Percentiles rank a stretch among this genome's conserved stretches.
Conservation (phyloP, 148 eudicot genomes). For the Pharnaceum exiguum region DNA sequence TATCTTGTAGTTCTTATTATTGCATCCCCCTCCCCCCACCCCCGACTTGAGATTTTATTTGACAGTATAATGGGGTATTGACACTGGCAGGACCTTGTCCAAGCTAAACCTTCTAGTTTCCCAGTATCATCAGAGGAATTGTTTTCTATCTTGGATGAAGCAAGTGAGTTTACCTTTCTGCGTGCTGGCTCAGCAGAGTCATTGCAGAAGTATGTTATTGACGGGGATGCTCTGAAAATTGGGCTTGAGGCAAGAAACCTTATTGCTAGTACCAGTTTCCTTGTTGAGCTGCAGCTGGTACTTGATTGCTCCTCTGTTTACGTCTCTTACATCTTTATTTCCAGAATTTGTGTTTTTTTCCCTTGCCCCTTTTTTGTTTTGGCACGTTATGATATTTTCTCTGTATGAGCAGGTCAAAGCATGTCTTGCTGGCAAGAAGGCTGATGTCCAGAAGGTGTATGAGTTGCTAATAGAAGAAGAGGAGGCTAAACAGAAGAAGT, state of each 20-base stretch:
- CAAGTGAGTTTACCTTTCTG: conserved; percentile 93
- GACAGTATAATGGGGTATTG: background rate
- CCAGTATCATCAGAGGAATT: conserved; percentile 66
- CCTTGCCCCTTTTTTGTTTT: background rate
- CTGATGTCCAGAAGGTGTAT: conserved; percentile 87
- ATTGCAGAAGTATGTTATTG: conserved; percentile 72
- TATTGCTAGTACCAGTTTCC: conserved; percentile 82
- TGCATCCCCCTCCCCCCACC: background rate
- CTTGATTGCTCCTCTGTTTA: background rate
- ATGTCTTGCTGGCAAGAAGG: conserved; percentile 93
- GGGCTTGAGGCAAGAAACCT: conserved; percentile 82
- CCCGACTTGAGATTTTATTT: too few relatives aligned
- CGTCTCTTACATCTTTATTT: background rate
- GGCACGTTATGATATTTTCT: background rate
- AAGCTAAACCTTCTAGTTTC: conserved; percentile 56
- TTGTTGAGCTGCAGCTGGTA: conserved; percentile 94
- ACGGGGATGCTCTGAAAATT: conserved; percentile 76
- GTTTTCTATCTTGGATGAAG: conserved; percentile 77
- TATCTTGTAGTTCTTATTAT: background rate
- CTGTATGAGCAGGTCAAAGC: conserved; percentile 60
- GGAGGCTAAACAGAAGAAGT: conserved; percentile 97
- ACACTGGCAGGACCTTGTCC: conserved; percentile 72
- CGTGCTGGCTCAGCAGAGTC: conserved; percentile 86
- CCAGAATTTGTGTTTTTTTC: background rate
- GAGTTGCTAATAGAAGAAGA: conserved; percentile 97